A percentile compares a stretch with the other conserved stretches of the same genome.
Conservation (phyloP, 208 protist species). For the Angomonas ambiguus region DNA sequence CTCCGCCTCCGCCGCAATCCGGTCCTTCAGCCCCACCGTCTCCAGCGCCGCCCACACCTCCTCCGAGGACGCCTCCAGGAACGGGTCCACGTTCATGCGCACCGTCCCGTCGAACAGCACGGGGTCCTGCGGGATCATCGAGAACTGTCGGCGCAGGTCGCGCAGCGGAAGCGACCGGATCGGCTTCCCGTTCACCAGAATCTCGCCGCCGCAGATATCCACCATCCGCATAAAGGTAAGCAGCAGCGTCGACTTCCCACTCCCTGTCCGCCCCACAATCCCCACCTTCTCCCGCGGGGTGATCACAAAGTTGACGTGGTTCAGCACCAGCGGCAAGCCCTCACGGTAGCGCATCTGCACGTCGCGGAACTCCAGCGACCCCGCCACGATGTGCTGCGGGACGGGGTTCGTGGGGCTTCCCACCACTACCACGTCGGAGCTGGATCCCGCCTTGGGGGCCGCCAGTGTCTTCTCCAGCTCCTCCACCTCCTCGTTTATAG, state of each 20-base stretch:
- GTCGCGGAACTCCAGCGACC: constrained; percentile 52
- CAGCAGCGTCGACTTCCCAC: constrained; percentile 83
- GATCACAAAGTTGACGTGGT: constrained; percentile 53
- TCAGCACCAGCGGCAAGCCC: constrained; percentile 56
- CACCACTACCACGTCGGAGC: background rate
- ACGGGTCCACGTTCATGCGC: constrained; percentile 86
- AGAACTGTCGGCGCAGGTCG: constrained; percentile 16
- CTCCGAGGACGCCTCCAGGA: constrained; percentile 27
- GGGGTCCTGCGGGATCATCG: constrained; percentile 97
- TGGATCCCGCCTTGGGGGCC: background rate
- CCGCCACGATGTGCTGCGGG: background rate
- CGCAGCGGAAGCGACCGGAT: constrained; percentile 8
- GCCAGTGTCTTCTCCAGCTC: constrained; percentile 19
- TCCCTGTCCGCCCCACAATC: constrained; percentile 77
- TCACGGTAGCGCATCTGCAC: constrained; percentile 67
- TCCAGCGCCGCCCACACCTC: constrained; percentile 36
- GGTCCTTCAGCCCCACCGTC: constrained; percentile 24
- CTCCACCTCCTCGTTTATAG: constrained; percentile 14
- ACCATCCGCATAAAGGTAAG: constrained; percentile 75
- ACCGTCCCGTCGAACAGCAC: constrained; percentile 94
- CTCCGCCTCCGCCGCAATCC: constrained; percentile 6
- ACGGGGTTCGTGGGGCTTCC: background rate
- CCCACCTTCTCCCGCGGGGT: constrained; percentile 47
- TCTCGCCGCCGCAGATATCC: constrained; percentile 74
- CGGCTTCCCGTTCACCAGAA: constrained; percentile 16